phyloP scores from a whole-genome alignment of 257 asterid genomes.

The Nicotiana knightiana region DNA sequence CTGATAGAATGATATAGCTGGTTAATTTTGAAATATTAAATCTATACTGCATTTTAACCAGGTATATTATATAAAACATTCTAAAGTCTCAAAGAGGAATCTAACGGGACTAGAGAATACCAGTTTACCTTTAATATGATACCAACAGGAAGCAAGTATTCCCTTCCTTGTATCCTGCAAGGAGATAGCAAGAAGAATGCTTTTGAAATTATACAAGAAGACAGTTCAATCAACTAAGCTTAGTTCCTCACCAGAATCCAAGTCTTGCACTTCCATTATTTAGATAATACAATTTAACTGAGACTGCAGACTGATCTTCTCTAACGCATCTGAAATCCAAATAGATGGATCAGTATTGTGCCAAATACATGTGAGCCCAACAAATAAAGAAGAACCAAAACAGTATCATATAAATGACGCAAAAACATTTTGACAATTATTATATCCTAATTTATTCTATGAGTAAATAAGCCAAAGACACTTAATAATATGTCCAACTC shows the following conservation, averaged over 20 bases:
- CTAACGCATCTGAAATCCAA: conserved; percentile 75
- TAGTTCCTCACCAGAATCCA: conserved; percentile 82
- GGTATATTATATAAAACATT: neutral
- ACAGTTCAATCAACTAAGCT: conserved; percentile 5
- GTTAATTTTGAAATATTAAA: neutral
- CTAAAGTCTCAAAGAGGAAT: neutral
- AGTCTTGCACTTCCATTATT: conserved; percentile 96
- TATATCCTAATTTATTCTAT: neutral
- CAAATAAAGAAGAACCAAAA: neutral
- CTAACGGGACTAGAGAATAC: neutral
- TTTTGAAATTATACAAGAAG: conserved; percentile 12
- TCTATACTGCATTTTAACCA: neutral
- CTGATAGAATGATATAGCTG: neutral
- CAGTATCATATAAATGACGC: neutral
- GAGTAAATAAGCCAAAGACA: neutral
- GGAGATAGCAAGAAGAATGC: conserved; percentile 18
- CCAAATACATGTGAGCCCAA: neutral
- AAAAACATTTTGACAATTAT: neutral
- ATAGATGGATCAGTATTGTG: neutral
- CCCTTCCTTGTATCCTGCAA: conserved; percentile 93
- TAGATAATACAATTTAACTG: conserved; percentile 76
- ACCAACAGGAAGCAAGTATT: conserved; percentile 93
- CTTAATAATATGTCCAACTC: no score
- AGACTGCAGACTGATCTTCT: conserved; percentile 78
- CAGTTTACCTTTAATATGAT: conserved; percentile 66